These are phyloP conservation scores for Zoysia japonica DNA, from an alignment of 176 grass and related monocot species.

Conservation along the genomic window DNA sequence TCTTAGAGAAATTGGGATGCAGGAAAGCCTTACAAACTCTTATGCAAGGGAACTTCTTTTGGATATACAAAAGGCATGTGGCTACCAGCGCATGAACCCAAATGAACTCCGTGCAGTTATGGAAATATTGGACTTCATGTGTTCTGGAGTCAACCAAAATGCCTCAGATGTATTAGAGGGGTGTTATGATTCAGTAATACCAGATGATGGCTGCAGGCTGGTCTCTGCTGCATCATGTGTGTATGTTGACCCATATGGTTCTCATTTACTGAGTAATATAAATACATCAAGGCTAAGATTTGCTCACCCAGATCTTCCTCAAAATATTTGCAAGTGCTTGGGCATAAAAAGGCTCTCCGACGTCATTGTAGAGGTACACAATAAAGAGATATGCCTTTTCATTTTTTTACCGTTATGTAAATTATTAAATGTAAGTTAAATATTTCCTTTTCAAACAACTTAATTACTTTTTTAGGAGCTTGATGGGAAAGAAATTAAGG, in stretches of 20 bases:
- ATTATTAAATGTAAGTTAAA: constrained; percentile 10
- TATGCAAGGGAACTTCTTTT: constrained; percentile 90
- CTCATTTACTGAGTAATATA: constrained; percentile 68
- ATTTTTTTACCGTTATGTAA: constrained; percentile 18
- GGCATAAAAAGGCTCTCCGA: constrained; percentile 83
- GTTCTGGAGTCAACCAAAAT: constrained; percentile 57
- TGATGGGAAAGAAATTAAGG: constrained; percentile 58
- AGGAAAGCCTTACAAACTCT: constrained; percentile 73
- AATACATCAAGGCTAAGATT: constrained; percentile 86
- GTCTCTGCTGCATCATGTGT: constrained; percentile 87
- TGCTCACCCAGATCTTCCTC: constrained; percentile 85
- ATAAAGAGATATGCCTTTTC: constrained; percentile 9
- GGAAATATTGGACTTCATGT: constrained; percentile 87
- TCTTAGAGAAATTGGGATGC: constrained; percentile 90
- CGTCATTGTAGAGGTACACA: constrained; percentile 78
- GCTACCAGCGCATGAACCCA: constrained; percentile 91
- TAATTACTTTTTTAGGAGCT: constrained; percentile 64
- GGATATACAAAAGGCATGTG: constrained; percentile 87
- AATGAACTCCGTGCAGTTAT: constrained; percentile 94
- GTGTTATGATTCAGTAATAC: constrained; percentile 74
- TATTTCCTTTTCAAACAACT: constrained; percentile 1
- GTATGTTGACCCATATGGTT: constrained; percentile 82
- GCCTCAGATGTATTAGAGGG: constrained; percentile 50
- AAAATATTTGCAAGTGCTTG: constrained; percentile 65
- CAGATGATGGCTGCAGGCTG: constrained; percentile 97